Evolutionary conservation across 202 grass and related monocot genomes (phyloP), one percentile per base, ranked within the genome.

Genomic region (Carex arenaria): DNA sequence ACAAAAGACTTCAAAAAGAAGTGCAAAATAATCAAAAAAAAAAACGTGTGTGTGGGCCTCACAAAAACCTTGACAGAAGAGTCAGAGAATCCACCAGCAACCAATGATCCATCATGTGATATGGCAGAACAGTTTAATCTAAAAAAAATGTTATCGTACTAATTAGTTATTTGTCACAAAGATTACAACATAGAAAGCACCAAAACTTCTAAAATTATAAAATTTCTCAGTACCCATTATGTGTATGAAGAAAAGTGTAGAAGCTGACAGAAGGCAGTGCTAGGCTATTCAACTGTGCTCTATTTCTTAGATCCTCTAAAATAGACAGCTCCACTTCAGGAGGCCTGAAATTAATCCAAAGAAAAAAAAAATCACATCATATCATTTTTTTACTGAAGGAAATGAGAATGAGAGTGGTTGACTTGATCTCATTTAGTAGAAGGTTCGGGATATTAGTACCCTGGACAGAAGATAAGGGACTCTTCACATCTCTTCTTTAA

Each of bases 31-130:
- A 20, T 23, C 54, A n/a, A 64, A 40, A 77, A 2, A 77, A 2
- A 64, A 66, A 72, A 57, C 70, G n/a, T 49, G 86, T 53, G 18
- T 45, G 69, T 85, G 10, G 10, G 43, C 73, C 23, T 45, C 38
- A 82, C 80, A 49, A 86, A 60, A 87, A 93, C 96, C 96, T 95
- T 99, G 61, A 99, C 77, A 67, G 96, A 99, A 26, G 96, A 99
- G 83, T 99, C 96, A 84, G 96, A 99, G 83, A 99, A 99, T 18
- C 96, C 96, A 90, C 95, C 95, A 80, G 87, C 95, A 83, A 98
- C 96, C 78, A 95, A 82, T 1, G 96, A 98, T 55, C 96, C 96
- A 87, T 99, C 96, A 12, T 99, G 84, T 66, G 93, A 99, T 80
- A 99, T 95, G 1, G 96, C 82, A 34, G 96, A 93, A 89, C 93